phyloP scores from a whole-genome alignment of 106 monocot genomes.

The Posidonia australis region DNA sequence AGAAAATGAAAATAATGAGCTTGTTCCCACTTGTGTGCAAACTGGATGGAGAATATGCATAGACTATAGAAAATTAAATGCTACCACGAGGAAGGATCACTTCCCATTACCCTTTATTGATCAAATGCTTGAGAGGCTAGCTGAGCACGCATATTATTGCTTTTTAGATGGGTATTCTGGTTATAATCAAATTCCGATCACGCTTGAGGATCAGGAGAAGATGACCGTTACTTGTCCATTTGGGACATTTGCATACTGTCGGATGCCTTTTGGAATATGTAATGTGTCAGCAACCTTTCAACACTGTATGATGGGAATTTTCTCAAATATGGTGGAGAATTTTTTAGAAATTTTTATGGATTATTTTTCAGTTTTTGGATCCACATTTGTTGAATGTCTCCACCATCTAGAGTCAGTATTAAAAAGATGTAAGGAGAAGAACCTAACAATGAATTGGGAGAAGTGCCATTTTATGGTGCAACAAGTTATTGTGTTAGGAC shows the following conservation, averaged over 20 bases:
- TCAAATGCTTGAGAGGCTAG: neutral
- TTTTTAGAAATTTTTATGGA: constrained; percentile 6
- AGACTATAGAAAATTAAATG: too few species aligned
- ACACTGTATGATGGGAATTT: constrained; percentile 7
- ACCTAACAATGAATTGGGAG: too few species aligned
- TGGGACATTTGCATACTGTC: constrained; percentile 2
- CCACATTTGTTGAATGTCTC: neutral
- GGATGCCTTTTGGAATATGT: constrained; percentile 11
- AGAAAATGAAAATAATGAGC: too few species aligned
- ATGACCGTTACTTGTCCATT: neutral
- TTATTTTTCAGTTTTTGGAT: constrained; percentile 5
- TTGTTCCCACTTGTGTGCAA: too few species aligned
- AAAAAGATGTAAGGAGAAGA: too few species aligned
- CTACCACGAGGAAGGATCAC: neutral
- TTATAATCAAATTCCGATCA: constrained; percentile 5
- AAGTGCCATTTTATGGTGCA: too few species aligned
- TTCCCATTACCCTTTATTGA: constrained; percentile 9
- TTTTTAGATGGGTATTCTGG: constrained; percentile 5
- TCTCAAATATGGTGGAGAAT: neutral
- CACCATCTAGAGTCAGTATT: neutral
- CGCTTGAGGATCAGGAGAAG: constrained; percentile 4
- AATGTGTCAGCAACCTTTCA: constrained; percentile 2
- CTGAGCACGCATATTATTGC: neutral
- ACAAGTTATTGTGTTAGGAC: too few species aligned
- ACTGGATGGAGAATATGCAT: too few species aligned